Evolutionary conservation across 352 stramenopile genomes (phyloP).

Genomic region (Pythium aquatile): DNA sequence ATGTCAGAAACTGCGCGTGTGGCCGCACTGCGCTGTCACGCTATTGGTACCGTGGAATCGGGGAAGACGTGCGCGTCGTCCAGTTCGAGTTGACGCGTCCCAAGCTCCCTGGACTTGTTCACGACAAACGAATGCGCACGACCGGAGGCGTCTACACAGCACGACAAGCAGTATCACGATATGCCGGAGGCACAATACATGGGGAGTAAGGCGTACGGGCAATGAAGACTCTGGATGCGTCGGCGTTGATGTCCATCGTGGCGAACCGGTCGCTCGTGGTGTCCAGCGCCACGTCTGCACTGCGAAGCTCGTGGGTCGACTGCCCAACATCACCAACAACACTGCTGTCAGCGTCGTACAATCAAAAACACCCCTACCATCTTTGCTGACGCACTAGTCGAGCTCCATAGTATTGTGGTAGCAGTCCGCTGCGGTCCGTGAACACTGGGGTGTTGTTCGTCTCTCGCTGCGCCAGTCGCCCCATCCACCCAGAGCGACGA

Average conservation of each 20-base stretch:
- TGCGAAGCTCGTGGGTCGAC: background rate
- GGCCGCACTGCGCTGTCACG: too few species aligned
- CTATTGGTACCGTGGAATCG: background rate
- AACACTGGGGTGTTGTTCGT: background rate
- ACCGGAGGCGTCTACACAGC: slow-evolving; percentile 15
- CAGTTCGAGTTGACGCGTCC: background rate
- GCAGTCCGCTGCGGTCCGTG: slow-evolving; percentile 9
- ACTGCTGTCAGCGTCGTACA: background rate
- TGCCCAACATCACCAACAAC: background rate
- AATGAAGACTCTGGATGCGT: slow-evolving; percentile 5
- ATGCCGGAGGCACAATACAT: too few species aligned
- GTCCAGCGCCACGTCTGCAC: slow-evolving; percentile 6
- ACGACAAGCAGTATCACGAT: background rate
- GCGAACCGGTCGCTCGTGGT: slow-evolving; percentile 12
- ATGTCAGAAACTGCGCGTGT: too few species aligned
- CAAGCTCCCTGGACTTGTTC: background rate
- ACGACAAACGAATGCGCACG: slow-evolving; percentile 6
- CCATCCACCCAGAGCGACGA: slow-evolving; percentile 19
- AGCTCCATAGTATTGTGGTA: slow-evolving; percentile 1
- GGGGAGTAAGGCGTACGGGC: slow-evolving; percentile 8
- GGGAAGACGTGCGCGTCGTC: background rate
- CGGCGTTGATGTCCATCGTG: slow-evolving; percentile 9
- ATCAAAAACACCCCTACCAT: too few species aligned
- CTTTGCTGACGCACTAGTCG: slow-evolving; percentile 4
- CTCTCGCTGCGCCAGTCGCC: slow-evolving; percentile 12